Conservation (phyloP, 2,329 filamentous ascomycete species). For the Hymenoscyphus repandus region DNA sequence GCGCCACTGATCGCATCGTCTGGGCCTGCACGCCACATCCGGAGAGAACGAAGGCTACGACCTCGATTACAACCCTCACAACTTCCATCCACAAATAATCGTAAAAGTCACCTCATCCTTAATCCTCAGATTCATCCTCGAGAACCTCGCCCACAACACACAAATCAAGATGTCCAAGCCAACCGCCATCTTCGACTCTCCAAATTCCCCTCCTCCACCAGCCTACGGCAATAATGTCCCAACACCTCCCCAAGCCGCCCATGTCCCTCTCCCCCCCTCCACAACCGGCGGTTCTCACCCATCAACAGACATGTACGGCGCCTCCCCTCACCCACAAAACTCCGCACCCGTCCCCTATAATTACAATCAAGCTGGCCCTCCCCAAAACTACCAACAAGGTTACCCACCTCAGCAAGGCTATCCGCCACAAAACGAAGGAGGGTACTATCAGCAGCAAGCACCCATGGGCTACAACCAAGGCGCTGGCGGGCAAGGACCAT, state of each 20-base stretch:
- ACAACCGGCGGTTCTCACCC: slow-evolving; percentile 6
- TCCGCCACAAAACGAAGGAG: slow-evolving; percentile 9
- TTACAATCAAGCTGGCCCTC: background rate
- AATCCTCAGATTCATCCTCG: background rate
- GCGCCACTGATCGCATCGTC: background rate
- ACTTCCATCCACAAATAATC: background rate
- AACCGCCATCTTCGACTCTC: slow-evolving; percentile 16
- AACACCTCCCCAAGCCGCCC: slow-evolving; percentile 17
- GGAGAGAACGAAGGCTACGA: background rate
- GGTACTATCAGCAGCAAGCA: slow-evolving; percentile 11
- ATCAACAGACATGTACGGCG: slow-evolving; percentile 17
- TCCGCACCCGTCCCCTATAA: slow-evolving; percentile 10
- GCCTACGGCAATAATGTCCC: slow-evolving; percentile 17
- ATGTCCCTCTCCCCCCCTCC: slow-evolving; percentile 12
- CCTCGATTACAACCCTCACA: background rate
- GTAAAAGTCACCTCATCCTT: background rate
- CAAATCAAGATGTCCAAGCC: slow-evolving; percentile 14
- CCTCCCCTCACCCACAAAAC: slow-evolving; percentile 13
- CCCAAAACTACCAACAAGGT: background rate
- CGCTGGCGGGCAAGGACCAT: background rate
- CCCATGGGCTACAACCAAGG: slow-evolving; percentile 6
- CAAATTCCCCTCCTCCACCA: slow-evolving; percentile 21
- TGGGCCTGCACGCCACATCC: background rate
- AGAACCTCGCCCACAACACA: background rate
- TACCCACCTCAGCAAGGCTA: slow-evolving; percentile 7